Conservation (phyloP, 495 filamentous ascomycete genomes). For the Aspergillus sparsus region DNA sequence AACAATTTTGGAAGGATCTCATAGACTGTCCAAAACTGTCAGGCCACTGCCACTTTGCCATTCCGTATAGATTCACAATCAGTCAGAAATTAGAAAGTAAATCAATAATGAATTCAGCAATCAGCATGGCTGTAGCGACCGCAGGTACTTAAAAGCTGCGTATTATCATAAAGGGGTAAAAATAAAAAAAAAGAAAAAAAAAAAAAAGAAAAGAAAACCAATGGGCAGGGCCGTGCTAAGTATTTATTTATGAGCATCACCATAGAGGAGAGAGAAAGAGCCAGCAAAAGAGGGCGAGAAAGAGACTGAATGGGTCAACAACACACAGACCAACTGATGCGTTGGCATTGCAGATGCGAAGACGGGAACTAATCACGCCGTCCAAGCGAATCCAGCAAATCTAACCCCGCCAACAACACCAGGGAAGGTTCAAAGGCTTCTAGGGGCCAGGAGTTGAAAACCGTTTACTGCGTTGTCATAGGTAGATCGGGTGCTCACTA, state of each 20-base stretch:
- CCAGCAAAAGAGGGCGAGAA: neutral
- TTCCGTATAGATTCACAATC: too few species aligned
- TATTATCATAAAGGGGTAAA: too few species aligned
- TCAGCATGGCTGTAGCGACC: too few species aligned
- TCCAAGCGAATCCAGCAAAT: slow-evolving; percentile 24
- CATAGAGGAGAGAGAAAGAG: slow-evolving; percentile 11
- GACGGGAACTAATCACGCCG: slow-evolving; percentile 33
- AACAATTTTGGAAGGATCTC: too few species aligned
- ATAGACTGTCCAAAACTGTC: too few species aligned
- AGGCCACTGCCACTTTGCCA: too few species aligned
- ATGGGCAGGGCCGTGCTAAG: slow-evolving; percentile 7
- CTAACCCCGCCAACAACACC: slow-evolving; percentile 25
- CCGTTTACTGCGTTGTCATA: slow-evolving; percentile 4
- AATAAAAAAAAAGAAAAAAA: neutral
- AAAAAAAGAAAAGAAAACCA: neutral
- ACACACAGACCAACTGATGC: slow-evolving; percentile 43
- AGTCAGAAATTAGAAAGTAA: too few species aligned
- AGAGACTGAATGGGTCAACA: too few species aligned
- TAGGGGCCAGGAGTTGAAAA: neutral
- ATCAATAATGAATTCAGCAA: too few species aligned
- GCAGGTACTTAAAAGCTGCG: too few species aligned
- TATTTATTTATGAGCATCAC: slow-evolving; percentile 19
- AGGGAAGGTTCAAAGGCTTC: slow-evolving; percentile 16
- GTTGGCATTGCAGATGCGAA: slow-evolving; percentile 40
- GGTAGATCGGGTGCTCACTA: slow-evolving; percentile 9